A percentile compares a stretch with the other conserved stretches of the same genome.
Conservation (phyloP, 257 asterid species). For the Solanum dulcamara region DNA sequence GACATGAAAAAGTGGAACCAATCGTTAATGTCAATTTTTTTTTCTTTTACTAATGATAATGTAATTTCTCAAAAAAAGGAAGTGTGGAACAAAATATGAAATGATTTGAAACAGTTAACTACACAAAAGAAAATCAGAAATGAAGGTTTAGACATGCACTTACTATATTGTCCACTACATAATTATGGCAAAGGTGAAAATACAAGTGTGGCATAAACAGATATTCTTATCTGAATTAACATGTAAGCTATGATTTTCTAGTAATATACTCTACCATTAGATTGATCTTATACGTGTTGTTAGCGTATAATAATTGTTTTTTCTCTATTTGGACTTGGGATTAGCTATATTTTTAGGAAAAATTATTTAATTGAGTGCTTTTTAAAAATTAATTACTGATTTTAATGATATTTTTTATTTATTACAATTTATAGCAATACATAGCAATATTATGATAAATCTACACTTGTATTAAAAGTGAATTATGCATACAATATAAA, state of each 20-base stretch:
- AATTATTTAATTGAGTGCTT: too few species aligned
- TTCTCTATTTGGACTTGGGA: too few species aligned
- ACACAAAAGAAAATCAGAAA: neutral
- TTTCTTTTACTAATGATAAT: neutral
- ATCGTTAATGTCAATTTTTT: neutral
- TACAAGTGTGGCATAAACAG: too few species aligned
- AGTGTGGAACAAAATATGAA: neutral
- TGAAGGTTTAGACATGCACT: neutral
- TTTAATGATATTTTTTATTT: too few species aligned
- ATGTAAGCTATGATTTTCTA: neutral
- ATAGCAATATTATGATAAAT: too few species aligned
- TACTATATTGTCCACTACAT: neutral
- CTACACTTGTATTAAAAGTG: too few species aligned
- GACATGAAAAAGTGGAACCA: neutral
- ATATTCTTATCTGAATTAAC: neutral
- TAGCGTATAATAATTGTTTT: too few species aligned
- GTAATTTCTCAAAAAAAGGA: neutral
- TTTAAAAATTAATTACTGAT: too few species aligned
- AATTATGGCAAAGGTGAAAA: neutral
- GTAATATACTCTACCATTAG: neutral
- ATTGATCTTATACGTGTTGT: too few species aligned
- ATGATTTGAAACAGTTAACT: neutral
- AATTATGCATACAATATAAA: too few species aligned
- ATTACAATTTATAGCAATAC: too few species aligned
- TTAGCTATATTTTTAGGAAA: too few species aligned